phyloP scores from a whole-genome alignment of 2,329 filamentous ascomycete species.

The Ampelomyces quisqualis region DNA sequence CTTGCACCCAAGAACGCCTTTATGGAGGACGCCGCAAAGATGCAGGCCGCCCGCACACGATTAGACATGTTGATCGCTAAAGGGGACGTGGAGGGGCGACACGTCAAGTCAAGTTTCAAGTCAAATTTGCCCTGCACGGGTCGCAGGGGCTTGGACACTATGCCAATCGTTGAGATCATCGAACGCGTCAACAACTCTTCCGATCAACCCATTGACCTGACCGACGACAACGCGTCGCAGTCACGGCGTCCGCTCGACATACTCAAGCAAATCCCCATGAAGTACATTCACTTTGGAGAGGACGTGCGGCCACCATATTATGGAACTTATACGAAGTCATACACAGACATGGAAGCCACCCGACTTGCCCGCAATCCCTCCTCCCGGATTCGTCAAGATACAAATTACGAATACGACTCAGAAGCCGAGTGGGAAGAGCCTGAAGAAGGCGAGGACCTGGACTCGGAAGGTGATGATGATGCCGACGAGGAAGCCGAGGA shows the following conservation, averaged over 20 bases:
- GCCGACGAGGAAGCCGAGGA: slow-evolving; percentile 74
- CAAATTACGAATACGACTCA: slow-evolving; percentile 82
- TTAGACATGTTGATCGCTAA: slow-evolving; percentile 29
- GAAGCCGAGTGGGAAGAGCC: slow-evolving; percentile 83
- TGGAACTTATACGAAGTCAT: slow-evolving; percentile 68
- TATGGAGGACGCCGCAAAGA: slow-evolving; percentile 29
- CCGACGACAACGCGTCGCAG: slow-evolving; percentile 31
- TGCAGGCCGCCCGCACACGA: slow-evolving; percentile 29
- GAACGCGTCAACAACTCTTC: slow-evolving; percentile 48
- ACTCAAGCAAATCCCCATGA: slow-evolving; percentile 61
- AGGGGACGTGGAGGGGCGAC: slow-evolving; percentile 15
- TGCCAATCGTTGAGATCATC: slow-evolving; percentile 42
- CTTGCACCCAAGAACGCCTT: slow-evolving; percentile 59
- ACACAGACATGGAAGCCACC: slow-evolving; percentile 48
- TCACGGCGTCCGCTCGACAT: slow-evolving; percentile 42
- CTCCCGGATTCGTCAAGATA: slow-evolving; percentile 58
- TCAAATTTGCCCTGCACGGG: slow-evolving; percentile 15
- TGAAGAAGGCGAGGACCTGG: slow-evolving; percentile 67
- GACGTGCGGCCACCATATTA: slow-evolving; percentile 68
- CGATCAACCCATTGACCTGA: slow-evolving; percentile 48
- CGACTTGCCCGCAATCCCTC: slow-evolving; percentile 57
- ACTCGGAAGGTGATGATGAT: slow-evolving; percentile 65
- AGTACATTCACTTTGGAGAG: slow-evolving; percentile 62
- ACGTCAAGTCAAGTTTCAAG: slow-evolving; percentile 19
- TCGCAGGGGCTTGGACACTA: slow-evolving; percentile 19